Percentiles rank a stretch among this genome's conserved stretches.
These are phyloP conservation scores for Cladosporium colombiae DNA, from an alignment of 2,329 filamentous ascomycete genomes.

Conservation along the genomic window DNA sequence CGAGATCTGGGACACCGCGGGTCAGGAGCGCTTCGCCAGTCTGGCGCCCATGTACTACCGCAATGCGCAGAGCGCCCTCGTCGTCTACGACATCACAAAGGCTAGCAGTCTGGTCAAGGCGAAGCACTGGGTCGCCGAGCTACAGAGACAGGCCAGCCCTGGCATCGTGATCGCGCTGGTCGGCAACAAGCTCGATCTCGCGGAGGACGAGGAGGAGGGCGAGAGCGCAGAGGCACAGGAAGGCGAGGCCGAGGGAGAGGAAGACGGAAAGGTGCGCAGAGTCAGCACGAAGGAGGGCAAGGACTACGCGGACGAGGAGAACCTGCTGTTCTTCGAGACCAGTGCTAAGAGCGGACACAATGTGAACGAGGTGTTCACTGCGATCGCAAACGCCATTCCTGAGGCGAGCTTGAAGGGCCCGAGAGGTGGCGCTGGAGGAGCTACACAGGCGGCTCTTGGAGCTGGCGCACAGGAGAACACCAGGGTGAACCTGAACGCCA, in stretches of 20 bases:
- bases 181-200: slow-evolving; percentile 92
- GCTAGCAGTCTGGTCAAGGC: slow-evolving; percentile 93
- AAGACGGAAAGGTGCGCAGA: slow-evolving; percentile 76
- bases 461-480: slow-evolving; percentile 58
- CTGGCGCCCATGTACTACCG: slow-evolving; percentile 99
- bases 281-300: slow-evolving; percentile 89
- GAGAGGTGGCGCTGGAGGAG: slow-evolving; percentile 59
- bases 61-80: slow-evolving; percentile 94
- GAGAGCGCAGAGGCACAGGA: slow-evolving; percentile 48
- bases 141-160: slow-evolving; percentile 92
- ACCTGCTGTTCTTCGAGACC: slow-evolving; percentile 94
- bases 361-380: slow-evolving; percentile 93
- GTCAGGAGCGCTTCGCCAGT: slow-evolving; percentile 95
- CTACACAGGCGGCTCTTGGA: slow-evolving; percentile 60
- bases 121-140: slow-evolving; percentile 97
- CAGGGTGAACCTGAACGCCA: slow-evolving; percentile 77
- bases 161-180: slow-evolving; percentile 97
- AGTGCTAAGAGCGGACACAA: slow-evolving; percentile 95
- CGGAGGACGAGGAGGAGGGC: slow-evolving; percentile 51
- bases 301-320: slow-evolving; percentile 91
- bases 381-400: slow-evolving; percentile 96
- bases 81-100: slow-evolving; percentile 98
- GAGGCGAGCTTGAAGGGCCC: slow-evolving; percentile 93
- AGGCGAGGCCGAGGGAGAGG: slow-evolving; percentile 51
- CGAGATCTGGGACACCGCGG: slow-evolving; percentile 94